phyloP scores from a whole-genome alignment of 768 basidiomycete genomes.

The Psilocybe subaeruginosa region DNA sequence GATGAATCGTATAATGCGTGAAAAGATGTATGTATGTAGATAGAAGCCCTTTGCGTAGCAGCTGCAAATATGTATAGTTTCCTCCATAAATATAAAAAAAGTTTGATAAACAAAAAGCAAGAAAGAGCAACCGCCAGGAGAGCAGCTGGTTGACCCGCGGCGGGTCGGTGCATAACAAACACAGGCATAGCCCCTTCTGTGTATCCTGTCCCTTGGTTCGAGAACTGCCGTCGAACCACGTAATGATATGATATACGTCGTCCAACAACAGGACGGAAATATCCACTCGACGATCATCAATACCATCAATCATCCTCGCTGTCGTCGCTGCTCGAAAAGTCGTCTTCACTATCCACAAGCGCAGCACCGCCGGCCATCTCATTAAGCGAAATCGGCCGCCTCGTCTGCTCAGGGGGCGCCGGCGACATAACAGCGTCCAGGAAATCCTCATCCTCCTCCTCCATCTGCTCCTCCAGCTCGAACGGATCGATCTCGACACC shows the following conservation, averaged over 20 bases:
- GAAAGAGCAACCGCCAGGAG: background rate
- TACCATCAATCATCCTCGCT: conserved; percentile 24
- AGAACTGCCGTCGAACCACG: background rate
- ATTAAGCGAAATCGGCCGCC: conserved; percentile 52
- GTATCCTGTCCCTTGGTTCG: background rate
- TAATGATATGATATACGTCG: background rate
- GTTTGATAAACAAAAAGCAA: background rate
- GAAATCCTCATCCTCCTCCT: conserved; percentile 44
- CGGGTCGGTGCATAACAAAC: background rate
- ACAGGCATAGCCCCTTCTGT: background rate
- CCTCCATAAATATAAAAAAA: conserved; percentile 15
- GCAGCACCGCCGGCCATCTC: conserved; percentile 44
- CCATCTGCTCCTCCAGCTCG: conserved; percentile 1
- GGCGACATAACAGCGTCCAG: conserved; percentile 43
- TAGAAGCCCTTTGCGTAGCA: conserved; percentile 3
- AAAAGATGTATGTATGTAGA: background rate
- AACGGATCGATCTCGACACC: conserved; percentile 4
- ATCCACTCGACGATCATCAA: background rate
- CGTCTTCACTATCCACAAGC: conserved; percentile 24
- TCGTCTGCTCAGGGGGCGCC: conserved; percentile 32
- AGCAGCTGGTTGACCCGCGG: background rate
- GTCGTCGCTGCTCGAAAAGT: conserved; percentile 33
- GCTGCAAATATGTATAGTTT: background rate
- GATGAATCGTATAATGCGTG: conserved; percentile 11
- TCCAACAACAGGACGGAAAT: background rate